phyloP scores from a whole-genome alignment of 2,329 filamentous ascomycete species.

The Claviceps sp. region DNA sequence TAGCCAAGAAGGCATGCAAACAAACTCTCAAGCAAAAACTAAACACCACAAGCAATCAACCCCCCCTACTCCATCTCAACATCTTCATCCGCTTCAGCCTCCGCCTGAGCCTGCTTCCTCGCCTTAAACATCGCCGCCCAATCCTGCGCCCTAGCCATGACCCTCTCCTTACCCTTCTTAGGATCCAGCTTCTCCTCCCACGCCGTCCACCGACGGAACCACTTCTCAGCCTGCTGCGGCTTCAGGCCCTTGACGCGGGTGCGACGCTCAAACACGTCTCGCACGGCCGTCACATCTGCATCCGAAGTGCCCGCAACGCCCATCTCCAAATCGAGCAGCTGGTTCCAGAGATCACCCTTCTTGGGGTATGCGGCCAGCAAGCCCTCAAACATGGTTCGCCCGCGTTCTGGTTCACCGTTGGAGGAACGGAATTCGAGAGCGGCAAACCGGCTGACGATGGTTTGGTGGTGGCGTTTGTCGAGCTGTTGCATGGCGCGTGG shows the following conservation, averaged over 20 bases:
- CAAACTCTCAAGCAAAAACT: no score
- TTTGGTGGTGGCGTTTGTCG: slow-evolving; percentile 46
- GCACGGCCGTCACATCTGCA: slow-evolving; percentile 42
- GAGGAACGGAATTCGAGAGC: slow-evolving; percentile 80
- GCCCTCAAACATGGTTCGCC: slow-evolving; percentile 87
- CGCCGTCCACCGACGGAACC: slow-evolving; percentile 84
- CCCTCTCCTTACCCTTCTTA: slow-evolving; percentile 55
- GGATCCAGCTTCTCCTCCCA: slow-evolving; percentile 69
- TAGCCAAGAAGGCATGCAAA: no score
- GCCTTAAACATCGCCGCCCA: slow-evolving; percentile 47
- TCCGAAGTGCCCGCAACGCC: slow-evolving; percentile 36
- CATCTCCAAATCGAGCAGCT: slow-evolving; percentile 77
- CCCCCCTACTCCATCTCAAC: slow-evolving; percentile 14
- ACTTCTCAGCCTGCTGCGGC: slow-evolving; percentile 66
- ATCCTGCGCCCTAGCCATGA: slow-evolving; percentile 57
- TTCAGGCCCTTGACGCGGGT: slow-evolving; percentile 58
- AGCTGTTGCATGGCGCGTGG: slow-evolving; percentile 77
- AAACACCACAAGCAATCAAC: background rate
- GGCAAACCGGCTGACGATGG: slow-evolving; percentile 76
- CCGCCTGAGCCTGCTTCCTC: slow-evolving; percentile 26
- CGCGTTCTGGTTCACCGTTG: slow-evolving; percentile 75
- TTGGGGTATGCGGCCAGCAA: slow-evolving; percentile 76
- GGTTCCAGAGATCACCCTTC: slow-evolving; percentile 85
- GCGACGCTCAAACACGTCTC: slow-evolving; percentile 74
- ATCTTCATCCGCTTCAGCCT: slow-evolving; percentile 19